phyloP scores from a whole-genome alignment of 169 alveolate genomes.

The Plasmodium chabaudi region DNA sequence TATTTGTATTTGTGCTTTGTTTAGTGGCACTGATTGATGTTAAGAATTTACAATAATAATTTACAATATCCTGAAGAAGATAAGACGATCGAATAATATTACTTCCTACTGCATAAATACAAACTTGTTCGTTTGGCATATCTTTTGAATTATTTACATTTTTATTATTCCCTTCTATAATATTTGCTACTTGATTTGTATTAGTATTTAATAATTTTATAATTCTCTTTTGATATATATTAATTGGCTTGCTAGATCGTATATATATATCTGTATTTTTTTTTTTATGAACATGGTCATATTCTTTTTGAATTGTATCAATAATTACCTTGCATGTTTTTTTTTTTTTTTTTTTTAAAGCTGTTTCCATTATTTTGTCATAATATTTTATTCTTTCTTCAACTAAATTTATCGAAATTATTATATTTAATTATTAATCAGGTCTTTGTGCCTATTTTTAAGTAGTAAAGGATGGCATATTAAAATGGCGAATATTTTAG shows the following conservation, averaged over 20 bases:
- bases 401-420: too few relatives aligned
- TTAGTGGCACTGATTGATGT: neutral
- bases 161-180: slow-evolving; percentile 53
- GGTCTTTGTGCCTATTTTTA: too few relatives aligned
- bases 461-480: too few relatives aligned
- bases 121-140: neutral
- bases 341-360: neutral
- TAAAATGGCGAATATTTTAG: too few relatives aligned
- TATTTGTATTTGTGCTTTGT: neutral
- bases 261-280: slow-evolving; percentile 38
- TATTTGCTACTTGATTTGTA: slow-evolving; percentile 6
- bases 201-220: slow-evolving; percentile 19
- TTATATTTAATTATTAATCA: too few relatives aligned
- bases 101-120: slow-evolving; percentile 43
- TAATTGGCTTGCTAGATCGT: slow-evolving; percentile 20
- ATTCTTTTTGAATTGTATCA: slow-evolving; percentile 49
- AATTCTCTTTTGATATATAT: slow-evolving; percentile 22
- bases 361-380: too few relatives aligned
- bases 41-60: slow-evolving; percentile 22
- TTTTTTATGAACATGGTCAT: slow-evolving; percentile 16
- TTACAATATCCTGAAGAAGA: slow-evolving; percentile 32
- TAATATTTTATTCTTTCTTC: too few relatives aligned
- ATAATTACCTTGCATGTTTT: slow-evolving; percentile 17
- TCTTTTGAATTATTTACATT: neutral
- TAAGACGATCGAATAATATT: slow-evolving; percentile 45